Base-by-base conservation (phyloP, 257 asterid species). In the Primulina huaijiensis region DNA sequence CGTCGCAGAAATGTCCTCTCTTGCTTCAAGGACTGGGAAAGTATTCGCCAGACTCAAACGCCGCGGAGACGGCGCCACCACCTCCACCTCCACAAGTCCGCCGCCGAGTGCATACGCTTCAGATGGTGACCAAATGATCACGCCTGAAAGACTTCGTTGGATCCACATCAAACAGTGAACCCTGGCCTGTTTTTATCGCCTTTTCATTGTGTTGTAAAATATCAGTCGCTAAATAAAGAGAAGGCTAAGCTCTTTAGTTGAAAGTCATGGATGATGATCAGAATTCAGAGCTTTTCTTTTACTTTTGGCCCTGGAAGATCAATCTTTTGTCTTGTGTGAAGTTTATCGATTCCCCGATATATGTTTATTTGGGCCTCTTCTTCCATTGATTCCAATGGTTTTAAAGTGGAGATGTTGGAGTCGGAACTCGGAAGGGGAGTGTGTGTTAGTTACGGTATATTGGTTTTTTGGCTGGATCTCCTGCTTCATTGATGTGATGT, bases 1-100 rank as follows among this genome's bases (percentile, higher is more conserved):
- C 12, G 37, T 77, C 67, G 83, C 61, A 31, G 75, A 74, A 33
- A 38, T 82, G 33, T 67, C 77, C 81, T 70, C 83, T 35, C 75
- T 73, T 58, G 75, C 77, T 76, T 60, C 80, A 12, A 74, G 53
- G 58, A 68, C 77, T 1, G 67, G 52, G n/a, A 73, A 71, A 38
- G 65, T 67, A 7, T 60, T 83, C 11, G 56, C 76, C 21, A 77
- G 52, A 59, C 14, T 64, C 75, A 69, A 59, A 56, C 12, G 1
- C 14, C 46, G 79, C 60, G 64, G 35, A 29, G 57, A 62, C 9
- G 60, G 63, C n/a, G 80, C 61, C 37, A 20, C 69, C 17, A n/a
- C 52, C 37, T 65, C 50, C 23, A 67, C 73, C 58, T 25, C 80
- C 65, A 0, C 82, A 33, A 85, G 77, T 55, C 83, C 88, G 11